These are phyloP conservation scores for Salix brachista DNA, from an alignment of 345 rosid species.

Conservation along the genomic window DNA sequence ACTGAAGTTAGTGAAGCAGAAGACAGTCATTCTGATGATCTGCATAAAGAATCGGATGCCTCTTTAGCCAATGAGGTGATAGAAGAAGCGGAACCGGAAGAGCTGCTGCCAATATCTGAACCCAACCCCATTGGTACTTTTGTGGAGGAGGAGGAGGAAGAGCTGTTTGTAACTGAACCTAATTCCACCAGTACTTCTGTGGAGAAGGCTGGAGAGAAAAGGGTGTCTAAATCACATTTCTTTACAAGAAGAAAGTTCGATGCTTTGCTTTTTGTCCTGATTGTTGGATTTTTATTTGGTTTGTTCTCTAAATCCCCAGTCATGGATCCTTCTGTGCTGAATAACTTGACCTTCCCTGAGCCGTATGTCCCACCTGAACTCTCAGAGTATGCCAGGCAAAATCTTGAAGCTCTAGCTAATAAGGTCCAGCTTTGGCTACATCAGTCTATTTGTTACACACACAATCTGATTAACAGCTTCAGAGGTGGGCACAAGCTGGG, in stretches of 20 bases:
- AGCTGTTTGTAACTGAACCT: conserved; percentile 16
- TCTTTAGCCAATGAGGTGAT: conserved; percentile 18
- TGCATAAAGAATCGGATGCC: conserved; percentile 37
- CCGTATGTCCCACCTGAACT: conserved; percentile 42
- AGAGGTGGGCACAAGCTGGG: conserved; percentile 23
- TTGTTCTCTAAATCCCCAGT: conserved; percentile 33
- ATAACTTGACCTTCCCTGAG: conserved; percentile 25
- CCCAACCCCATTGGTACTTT: neutral
- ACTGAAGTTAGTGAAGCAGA: conserved; percentile 48
- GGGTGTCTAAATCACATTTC: conserved; percentile 32
- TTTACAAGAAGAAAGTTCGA: conserved; percentile 35
- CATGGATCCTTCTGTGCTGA: conserved; percentile 21
- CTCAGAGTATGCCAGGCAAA: conserved; percentile 31
- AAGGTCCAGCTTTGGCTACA: conserved; percentile 37
- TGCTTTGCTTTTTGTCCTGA: conserved; percentile 39
- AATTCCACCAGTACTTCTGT: conserved; percentile 1
- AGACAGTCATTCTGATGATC: conserved; percentile 33
- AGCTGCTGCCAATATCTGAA: conserved; percentile 13
- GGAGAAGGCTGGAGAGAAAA: conserved; percentile 24
- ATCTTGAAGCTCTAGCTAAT: conserved; percentile 28
- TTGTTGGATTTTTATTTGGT: conserved; percentile 29
- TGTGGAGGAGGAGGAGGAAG: conserved; percentile 16
- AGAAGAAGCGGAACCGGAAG: conserved; percentile 28
- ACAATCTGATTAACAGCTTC: conserved; percentile 31
- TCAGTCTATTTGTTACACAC: conserved; percentile 28